Evolutionary conservation across 208 protist genomes (phyloP).

Genomic region (Lotmaria passim): DNA sequence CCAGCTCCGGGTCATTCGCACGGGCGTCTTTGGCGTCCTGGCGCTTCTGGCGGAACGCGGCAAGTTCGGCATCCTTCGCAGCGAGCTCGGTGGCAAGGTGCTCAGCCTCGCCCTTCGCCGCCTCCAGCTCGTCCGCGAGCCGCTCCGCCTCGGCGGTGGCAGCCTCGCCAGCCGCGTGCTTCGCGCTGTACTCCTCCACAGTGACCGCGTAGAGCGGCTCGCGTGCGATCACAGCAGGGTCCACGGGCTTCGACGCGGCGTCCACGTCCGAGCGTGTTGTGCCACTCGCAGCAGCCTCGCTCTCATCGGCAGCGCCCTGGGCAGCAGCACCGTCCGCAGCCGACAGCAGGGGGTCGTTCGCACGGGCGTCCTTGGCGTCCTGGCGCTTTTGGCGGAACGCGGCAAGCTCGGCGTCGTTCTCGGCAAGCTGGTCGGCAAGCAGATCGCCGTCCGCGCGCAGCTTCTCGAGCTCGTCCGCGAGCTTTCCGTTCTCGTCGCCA

Average conservation of each 20-base stretch:
- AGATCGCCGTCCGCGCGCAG: not conserved
- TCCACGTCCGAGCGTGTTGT: not conserved
- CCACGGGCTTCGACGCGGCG: not conserved
- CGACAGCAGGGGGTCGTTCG: not conserved
- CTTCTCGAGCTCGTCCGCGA: conserved; percentile 18
- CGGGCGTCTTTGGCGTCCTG: conserved; percentile 13
- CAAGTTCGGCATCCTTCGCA: conserved; percentile 16
- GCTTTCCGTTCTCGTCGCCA: not conserved
- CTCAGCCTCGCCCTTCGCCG: not conserved
- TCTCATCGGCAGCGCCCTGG: too few species aligned
- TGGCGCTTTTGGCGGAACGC: conserved; percentile 5
- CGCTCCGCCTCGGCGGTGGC: not conserved
- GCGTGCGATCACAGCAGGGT: not conserved
- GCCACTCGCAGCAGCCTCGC: too few species aligned
- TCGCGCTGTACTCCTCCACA: conserved; percentile 11
- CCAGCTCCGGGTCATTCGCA: conserved; percentile 12
- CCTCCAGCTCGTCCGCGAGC: not conserved
- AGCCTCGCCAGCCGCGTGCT: conserved; percentile 1
- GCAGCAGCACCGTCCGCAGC: not conserved
- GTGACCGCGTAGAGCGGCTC: conserved; percentile 8
- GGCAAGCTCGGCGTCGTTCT: conserved; percentile 10
- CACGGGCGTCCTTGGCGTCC: not conserved
- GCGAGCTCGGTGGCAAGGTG: conserved; percentile 15
- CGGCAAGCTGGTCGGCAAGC: conserved; percentile 17
- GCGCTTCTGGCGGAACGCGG: conserved; percentile 19